A percentile compares a stretch with the other conserved stretches of the same genome.
These are phyloP conservation scores for Ophiostoma sp. DNA, from an alignment of 2,329 filamentous ascomycete species.

Conservation along the genomic window DNA sequence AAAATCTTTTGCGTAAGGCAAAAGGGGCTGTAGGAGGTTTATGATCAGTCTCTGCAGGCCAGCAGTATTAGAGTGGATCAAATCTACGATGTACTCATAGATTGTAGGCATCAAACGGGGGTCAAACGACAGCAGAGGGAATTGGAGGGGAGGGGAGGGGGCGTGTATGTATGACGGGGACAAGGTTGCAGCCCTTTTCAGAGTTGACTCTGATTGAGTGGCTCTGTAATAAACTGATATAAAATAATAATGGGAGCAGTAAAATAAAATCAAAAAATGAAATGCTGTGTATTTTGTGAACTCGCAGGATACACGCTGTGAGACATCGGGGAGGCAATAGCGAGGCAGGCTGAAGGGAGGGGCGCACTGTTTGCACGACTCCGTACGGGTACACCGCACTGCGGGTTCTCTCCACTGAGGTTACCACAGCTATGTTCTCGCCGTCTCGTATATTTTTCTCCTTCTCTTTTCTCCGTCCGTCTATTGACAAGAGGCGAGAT, in stretches of 20 bases:
- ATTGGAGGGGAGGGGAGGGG: not conserved
- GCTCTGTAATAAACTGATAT: not conserved
- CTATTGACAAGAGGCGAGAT: not conserved
- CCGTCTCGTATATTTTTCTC: not conserved
- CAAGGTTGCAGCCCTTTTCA: not conserved
- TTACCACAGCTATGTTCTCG: constrained; percentile 4
- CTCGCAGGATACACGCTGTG: constrained; percentile 33
- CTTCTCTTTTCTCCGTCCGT: not conserved
- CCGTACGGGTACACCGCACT: constrained; percentile 10
- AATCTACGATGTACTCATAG: constrained; percentile 21
- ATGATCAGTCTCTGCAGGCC: constrained; percentile 25
- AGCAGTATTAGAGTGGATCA: constrained; percentile 20
- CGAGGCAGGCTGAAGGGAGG: not conserved
- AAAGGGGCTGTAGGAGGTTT: constrained; percentile 22
- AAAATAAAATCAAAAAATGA: not conserved
- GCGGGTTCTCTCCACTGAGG: constrained; percentile 14
- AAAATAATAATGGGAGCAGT: not conserved
- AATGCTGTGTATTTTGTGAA: constrained; percentile 36
- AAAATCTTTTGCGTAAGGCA: not conserved
- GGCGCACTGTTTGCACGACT: constrained; percentile 9
- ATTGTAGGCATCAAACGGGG: constrained; percentile 25
- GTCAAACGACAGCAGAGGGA: not conserved
- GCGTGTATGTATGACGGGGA: constrained; percentile 15
- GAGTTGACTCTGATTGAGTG: not conserved
- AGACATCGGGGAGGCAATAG: constrained; percentile 37